Evolutionary conservation across 202 grass and related monocot genomes (phyloP).

Genomic region (Elaeis oleifera): DNA sequence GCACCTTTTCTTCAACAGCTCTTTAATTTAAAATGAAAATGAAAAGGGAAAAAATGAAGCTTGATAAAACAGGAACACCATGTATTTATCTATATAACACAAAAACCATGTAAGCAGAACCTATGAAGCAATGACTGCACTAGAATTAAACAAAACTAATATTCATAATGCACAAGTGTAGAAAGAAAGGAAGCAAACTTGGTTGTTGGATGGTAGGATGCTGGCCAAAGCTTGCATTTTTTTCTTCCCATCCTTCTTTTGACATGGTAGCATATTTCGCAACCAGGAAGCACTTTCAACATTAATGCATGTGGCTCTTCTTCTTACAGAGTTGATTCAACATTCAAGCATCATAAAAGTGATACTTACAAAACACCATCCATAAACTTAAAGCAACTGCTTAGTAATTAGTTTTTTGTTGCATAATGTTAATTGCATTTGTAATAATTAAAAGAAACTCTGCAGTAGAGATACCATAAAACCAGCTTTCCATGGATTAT

Average conservation of each 20-base stretch:
- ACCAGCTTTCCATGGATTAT: too few species aligned
- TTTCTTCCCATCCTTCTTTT: slow-evolving; percentile 87
- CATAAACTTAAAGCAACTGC: background rate
- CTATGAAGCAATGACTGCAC: background rate
- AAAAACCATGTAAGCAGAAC: background rate
- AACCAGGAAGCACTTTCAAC: slow-evolving; percentile 42
- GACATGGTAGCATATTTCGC: slow-evolving; percentile 57
- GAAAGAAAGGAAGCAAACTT: slow-evolving; percentile 33
- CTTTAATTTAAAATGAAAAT: too few species aligned
- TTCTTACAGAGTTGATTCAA: slow-evolving; percentile 5
- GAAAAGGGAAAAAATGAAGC: too few species aligned
- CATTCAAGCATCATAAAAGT: background rate
- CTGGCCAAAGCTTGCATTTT: slow-evolving; percentile 93
- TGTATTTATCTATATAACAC: too few species aligned
- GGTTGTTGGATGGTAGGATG: slow-evolving; percentile 68
- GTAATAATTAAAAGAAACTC: too few species aligned
- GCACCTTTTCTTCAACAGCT: too few species aligned
- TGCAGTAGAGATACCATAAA: too few species aligned
- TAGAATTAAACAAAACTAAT: too few species aligned
- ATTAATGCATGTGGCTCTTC: slow-evolving; percentile 27
- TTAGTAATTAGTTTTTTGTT: too few species aligned
- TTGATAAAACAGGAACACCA: too few species aligned
- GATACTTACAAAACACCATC: slow-evolving; percentile 1
- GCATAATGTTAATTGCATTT: too few species aligned
- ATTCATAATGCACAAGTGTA: slow-evolving; percentile 2